phyloP scores from a whole-genome alignment of 345 rosid genomes.

The Pugionium dolabratum region DNA sequence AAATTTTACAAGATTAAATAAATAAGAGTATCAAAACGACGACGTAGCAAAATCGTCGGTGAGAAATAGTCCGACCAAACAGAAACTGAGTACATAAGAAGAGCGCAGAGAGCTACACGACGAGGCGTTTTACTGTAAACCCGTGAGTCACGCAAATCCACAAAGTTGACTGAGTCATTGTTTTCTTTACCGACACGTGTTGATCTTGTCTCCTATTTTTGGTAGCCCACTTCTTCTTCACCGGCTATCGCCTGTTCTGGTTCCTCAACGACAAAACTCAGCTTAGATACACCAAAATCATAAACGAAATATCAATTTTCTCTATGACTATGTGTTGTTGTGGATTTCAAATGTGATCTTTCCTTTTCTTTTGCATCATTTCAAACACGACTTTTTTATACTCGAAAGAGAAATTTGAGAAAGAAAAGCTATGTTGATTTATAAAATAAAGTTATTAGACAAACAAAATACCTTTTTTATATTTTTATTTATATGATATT shows the following conservation, averaged over 20 bases:
- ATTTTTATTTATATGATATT: too few relatives aligned
- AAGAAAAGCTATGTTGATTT: conserved; percentile 27
- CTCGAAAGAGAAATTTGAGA: not conserved
- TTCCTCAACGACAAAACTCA: conserved; percentile 1
- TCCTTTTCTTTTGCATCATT: conserved; percentile 7
- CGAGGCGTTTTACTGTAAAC: conserved; percentile 35
- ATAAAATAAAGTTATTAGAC: conserved; percentile 22
- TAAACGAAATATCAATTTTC: conserved; percentile 13
- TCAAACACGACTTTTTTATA: conserved; percentile 6
- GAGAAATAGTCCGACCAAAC: conserved; percentile 26
- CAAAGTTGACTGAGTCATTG: not conserved
- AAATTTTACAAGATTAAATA: too few relatives aligned
- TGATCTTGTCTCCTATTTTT: not conserved
- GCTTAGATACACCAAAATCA: not conserved
- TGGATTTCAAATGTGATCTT: conserved; percentile 7
- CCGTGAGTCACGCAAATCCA: conserved; percentile 42
- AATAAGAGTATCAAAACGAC: conserved; percentile 14
- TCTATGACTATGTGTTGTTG: conserved; percentile 29
- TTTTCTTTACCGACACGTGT: conserved; percentile 18
- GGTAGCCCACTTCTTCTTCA: not conserved
- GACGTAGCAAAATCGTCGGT: conserved; percentile 35
- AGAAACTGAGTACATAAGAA: conserved; percentile 26
- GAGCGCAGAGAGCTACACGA: conserved; percentile 41
- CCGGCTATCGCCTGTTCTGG: conserved; percentile 32
- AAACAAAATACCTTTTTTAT: not conserved